phyloP scores from a whole-genome alignment of 805 yeast species.

The Scheffersomyces ergatensis region DNA sequence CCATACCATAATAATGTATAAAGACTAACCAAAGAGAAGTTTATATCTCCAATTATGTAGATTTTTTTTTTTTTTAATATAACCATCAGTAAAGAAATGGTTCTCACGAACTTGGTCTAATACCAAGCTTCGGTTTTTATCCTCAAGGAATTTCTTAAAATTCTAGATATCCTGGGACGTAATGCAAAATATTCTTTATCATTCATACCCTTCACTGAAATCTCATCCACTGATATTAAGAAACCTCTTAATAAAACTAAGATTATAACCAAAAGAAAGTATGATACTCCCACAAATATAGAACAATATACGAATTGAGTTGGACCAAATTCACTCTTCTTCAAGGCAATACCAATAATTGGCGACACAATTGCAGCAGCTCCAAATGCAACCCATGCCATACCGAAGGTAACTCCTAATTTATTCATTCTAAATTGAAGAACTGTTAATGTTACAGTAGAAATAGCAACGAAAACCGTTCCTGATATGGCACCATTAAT shows the following conservation, averaged over 20 bases:
- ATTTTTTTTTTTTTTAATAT: no score
- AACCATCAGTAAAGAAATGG: no score
- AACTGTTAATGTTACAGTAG: conserved; percentile 54
- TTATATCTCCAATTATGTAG: no score
- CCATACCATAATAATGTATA: no score
- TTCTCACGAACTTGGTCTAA: not conserved
- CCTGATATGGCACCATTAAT: conserved; percentile 30
- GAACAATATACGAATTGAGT: conserved; percentile 47
- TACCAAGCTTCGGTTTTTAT: not conserved
- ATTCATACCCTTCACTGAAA: not conserved
- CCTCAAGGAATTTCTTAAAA: not conserved
- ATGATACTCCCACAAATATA: conserved; percentile 51
- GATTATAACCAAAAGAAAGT: conserved; percentile 29
- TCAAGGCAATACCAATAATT: conserved; percentile 51
- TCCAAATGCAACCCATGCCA: conserved; percentile 51
- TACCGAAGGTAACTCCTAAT: conserved; percentile 42
- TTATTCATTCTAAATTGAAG: conserved; percentile 51
- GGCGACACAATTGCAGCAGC: conserved; percentile 49
- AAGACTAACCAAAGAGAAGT: no score
- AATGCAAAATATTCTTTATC: not conserved
- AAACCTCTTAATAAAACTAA: conserved; percentile 47
- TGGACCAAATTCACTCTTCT: conserved; percentile 21
- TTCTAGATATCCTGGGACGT: not conserved
- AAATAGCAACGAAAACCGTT: conserved; percentile 39
- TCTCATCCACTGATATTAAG: conserved; percentile 24